Evolutionary conservation across 371 early-diverging fungal species (phyloP).

Genomic region (Rhizopus sp.): DNA sequence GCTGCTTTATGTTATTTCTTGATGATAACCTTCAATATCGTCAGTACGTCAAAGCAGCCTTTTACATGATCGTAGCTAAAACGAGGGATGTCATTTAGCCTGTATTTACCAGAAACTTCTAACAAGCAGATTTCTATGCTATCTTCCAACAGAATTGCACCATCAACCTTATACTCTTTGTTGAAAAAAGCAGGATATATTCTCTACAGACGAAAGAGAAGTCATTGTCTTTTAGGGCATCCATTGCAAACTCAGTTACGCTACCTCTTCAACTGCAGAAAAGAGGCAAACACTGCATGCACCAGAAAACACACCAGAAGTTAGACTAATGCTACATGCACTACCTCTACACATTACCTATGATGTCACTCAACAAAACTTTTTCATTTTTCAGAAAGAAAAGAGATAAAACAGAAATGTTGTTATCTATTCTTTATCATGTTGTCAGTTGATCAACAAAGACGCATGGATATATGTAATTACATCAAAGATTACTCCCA

Average conservation of each 20-base stretch:
- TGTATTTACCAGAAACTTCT: background rate
- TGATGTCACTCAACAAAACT: too few relatives aligned
- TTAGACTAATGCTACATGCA: too few relatives aligned
- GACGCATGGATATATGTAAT: too few relatives aligned
- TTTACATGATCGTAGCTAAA: slow-evolving; percentile 1
- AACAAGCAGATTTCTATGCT: background rate
- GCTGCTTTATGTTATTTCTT: background rate
- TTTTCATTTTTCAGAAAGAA: too few relatives aligned
- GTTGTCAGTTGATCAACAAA: too few relatives aligned
- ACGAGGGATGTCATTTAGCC: background rate
- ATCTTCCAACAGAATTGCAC: background rate
- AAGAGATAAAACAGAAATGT: background rate
- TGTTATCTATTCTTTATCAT: too few relatives aligned
- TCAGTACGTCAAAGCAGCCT: slow-evolving; percentile 1
- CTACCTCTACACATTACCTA: too few relatives aligned
- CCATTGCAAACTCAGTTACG: background rate
- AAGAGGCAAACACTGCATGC: too few relatives aligned
- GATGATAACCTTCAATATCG: background rate
- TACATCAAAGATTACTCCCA: too few relatives aligned
- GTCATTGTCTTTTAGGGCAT: background rate
- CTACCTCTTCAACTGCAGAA: too few relatives aligned
- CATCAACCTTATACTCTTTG: background rate
- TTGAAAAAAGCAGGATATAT: background rate
- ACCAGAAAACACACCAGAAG: too few relatives aligned
- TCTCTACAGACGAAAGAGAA: background rate